phyloP scores from a whole-genome alignment of 306 rosid genomes.

The Elaeagnus macrophylla region DNA sequence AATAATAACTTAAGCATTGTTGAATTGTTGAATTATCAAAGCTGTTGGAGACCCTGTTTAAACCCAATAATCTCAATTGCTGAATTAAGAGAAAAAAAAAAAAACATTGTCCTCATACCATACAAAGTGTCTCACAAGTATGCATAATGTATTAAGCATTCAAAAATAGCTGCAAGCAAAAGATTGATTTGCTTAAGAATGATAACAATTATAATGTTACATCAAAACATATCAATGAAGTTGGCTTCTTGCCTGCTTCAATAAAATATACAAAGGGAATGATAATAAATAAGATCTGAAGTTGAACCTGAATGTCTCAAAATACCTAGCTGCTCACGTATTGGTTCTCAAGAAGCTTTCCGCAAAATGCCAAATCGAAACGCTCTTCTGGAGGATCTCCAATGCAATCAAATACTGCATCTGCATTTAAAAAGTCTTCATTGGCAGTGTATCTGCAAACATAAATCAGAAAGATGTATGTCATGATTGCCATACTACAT shows the following conservation, averaged over 20 bases:
- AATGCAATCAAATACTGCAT: constrained; percentile 82
- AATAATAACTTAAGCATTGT: no score
- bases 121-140: no score
- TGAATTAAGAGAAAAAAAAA: no score
- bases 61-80: no score
- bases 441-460: constrained; percentile 73
- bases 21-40: no score
- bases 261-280: background rate
- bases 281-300: background rate
- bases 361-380: constrained; percentile 82
- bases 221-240: background rate
- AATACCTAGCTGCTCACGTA: constrained; percentile 44
- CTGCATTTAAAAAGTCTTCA: constrained; percentile 81
- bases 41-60: no score
- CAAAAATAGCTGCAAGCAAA: no score
- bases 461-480: background rate
- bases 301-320: background rate
- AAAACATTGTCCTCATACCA: no score
- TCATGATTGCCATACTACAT: background rate
- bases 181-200: no score
- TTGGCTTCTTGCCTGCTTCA: background rate
- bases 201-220: no score
- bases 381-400: constrained; percentile 95
- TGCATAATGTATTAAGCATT: no score
- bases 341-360: constrained; percentile 84